These are phyloP conservation scores for Anisodus acutangulus DNA, from an alignment of 257 asterid genomes.

Conservation along the genomic window DNA sequence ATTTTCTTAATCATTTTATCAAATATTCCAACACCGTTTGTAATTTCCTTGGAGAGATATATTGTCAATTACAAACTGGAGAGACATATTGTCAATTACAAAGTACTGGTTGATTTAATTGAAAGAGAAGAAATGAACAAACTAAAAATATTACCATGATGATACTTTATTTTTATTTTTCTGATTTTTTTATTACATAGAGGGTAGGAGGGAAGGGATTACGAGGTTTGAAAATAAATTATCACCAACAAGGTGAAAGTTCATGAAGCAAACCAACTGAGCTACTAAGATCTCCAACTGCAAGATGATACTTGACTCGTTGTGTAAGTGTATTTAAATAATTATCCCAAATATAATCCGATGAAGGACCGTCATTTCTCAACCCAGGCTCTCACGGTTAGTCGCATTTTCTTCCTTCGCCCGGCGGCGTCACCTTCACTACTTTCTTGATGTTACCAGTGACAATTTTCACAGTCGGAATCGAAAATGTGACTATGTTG, in stretches of 20 bases:
- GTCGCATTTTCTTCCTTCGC: conserved; percentile 7
- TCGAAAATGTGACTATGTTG: background rate
- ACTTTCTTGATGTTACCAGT: background rate
- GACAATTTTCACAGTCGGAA: background rate
- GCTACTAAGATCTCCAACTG: no score
- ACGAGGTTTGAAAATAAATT: no score
- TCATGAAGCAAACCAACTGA: no score
- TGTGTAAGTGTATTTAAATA: conserved; percentile 28
- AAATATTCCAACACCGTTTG: no score
- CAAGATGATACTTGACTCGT: background rate
- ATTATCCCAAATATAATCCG: background rate
- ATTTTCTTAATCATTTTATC: no score
- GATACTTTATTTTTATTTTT: background rate
- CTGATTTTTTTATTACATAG: no score
- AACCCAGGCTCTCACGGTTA: conserved; percentile 26
- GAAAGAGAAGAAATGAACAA: background rate
- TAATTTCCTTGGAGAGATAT: no score
- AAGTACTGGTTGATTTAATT: background rate
- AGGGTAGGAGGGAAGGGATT: no score
- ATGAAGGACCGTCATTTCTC: background rate
- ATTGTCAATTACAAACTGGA: no score
- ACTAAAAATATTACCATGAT: background rate
- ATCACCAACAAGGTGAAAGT: no score
- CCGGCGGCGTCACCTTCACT: conserved; percentile 5
- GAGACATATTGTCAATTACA: no score